Evolutionary conservation across 1,139 yeast species (phyloP), one percentile per base, ranked within the genome.

Genomic region (Geotrichum klebahnii): DNA sequence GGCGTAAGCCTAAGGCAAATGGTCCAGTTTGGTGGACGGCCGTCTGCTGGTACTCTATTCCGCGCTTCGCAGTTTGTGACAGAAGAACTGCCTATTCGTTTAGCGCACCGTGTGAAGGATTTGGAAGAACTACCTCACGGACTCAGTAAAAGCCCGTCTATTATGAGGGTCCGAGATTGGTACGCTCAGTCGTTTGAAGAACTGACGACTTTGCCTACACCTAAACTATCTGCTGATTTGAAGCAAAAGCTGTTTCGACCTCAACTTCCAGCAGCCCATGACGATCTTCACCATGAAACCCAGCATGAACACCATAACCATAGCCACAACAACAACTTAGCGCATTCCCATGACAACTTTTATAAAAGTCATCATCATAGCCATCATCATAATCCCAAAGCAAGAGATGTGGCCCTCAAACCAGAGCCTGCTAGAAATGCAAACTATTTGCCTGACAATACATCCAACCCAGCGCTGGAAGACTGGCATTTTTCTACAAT

Each of bases 161-260:
- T 92, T 44, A 72, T 77, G 52, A 77, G 82, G 57, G 96, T 89
- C 19, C 78, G 82, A 56, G 81, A 86, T 63, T 89, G 96, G 96
- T 89, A 89, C 63, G 92, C 94, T 2, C 95, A 87, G 66, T 82
- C 92, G 16, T 89, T 88, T 65, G 89, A 87, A 60, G 96, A 88
- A 62, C 74, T 88, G 59, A 80, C 85, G 10, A 70, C 75, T 10
- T 58, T 72, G 23, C 64, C 66, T 5, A 23, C 31, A 22, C 53
- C 53, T 3, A 46, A 40, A 14, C 40, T 52, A 16, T 36, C 46
- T 9, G 26, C 44, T 5, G 46, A 46, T 24, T 24, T 49, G 6
- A 52, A 52, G 40, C 48, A 49, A 33, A 42, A 46, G 34, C 46
- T 52, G 19, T 52, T 52, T 17, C 8, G 23, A 22, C 38, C 38